Evolutionary conservation across 1,284 basidiomycete species (phyloP).

Genomic region (Sanghuangporus baumii): DNA sequence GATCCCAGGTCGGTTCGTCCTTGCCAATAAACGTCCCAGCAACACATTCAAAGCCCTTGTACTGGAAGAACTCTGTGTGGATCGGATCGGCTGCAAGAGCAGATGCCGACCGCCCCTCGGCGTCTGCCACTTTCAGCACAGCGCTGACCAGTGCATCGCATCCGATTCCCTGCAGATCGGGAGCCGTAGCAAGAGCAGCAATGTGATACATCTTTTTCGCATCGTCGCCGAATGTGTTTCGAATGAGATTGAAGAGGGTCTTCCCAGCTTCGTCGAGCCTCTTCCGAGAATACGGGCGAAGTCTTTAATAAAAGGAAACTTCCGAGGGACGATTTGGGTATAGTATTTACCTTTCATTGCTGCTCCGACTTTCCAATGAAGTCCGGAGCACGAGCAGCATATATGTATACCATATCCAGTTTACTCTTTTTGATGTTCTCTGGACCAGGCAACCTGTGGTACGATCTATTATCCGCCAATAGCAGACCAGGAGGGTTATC

Average conservation of each 20-base stretch:
- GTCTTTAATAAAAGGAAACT: neutral
- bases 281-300: neutral
- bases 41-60: neutral
- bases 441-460: neutral
- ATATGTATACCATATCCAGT: neutral
- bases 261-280: neutral
- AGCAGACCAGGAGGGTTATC: neutral
- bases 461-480: neutral
- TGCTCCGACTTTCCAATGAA: neutral
- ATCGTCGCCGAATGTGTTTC: neutral
- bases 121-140: neutral
- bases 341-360: neutral
- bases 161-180: neutral
- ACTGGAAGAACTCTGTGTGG: neutral
- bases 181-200: neutral
- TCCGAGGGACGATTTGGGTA: neutral
- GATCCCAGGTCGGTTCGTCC: neutral
- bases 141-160: neutral
- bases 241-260: neutral
- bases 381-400: neutral
- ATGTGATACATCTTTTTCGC: neutral
- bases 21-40: neutral
- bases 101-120: neutral
- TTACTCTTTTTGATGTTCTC: neutral
- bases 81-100: neutral